Evolutionary conservation across 1,139 yeast genomes (phyloP), one percentile per base, ranked within the genome.

Genomic region (Yamadazyma jaroonii): DNA sequence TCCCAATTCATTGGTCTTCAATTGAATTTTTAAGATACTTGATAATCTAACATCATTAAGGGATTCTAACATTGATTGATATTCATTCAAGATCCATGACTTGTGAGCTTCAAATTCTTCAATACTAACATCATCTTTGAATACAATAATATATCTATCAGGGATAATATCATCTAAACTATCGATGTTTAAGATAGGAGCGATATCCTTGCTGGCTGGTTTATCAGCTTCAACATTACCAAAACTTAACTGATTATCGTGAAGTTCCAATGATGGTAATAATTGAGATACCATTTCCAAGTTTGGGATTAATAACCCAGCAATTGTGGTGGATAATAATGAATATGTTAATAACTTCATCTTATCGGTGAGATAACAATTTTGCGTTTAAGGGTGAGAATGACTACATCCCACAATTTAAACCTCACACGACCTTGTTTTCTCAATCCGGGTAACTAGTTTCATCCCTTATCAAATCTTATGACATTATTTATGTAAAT

Each of bases 121-220:
- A 17, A 67, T 59, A 23, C 72, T 54, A 33, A 79, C 67, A 37
- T 69, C 77, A 36, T 78, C 76, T 70, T 86, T 87, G 66, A 87
- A 79, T 34, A 86, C 88, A 31, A 67, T 50, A 46, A 89, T 85
- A 45, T 86, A 89, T 57, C 84, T 81, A 68, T 85, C 79, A 36
- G 89, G 85, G 50, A 87, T 76, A 37, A 74, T 52, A 48, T 77
- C 75, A 42, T 73, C 65, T 43, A 67, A 68, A n/a, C 25, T 38
- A 32, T 63, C 67, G 36, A 66, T 52, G 32, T 67, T 61, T 46
- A 72, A 47, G 34, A 77, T 49, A 22, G 79, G 77, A 22, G 70
- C 73, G 32, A 67, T 59, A n/a, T 47, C 15, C 2, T 11, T 10
- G 17, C 10, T 43, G 13, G 30, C 29, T 24, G 20, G 28, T 50